These are phyloP conservation scores for Paraphaeosphaeria sporulosa DNA, from an alignment of 2,329 filamentous ascomycete species.

Conservation along the genomic window DNA sequence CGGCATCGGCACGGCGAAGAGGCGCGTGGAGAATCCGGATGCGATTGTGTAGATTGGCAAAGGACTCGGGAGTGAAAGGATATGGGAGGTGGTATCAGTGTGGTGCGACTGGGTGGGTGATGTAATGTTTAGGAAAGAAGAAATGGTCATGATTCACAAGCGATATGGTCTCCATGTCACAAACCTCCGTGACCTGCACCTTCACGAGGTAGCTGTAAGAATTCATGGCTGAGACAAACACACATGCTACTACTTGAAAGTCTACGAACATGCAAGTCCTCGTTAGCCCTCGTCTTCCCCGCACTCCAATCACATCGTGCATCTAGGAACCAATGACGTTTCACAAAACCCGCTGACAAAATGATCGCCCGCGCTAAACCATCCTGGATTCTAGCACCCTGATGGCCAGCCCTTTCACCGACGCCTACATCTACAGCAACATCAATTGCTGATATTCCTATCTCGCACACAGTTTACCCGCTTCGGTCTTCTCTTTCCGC, in stretches of 20 bases:
- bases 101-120: no score
- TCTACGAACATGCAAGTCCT: background rate
- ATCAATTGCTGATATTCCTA: background rate
- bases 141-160: no score
- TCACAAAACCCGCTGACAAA: background rate
- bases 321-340: background rate
- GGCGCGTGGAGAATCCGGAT: slow-evolving; percentile 38
- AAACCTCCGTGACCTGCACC: background rate
- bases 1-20: slow-evolving; percentile 41
- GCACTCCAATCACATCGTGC: background rate
- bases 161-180: no score
- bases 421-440: background rate
- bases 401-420: slow-evolving; percentile 2
- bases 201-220: background rate
- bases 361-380: slow-evolving; percentile 3
- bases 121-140: no score
- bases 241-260: background rate
- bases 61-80: no score
- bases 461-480: background rate
- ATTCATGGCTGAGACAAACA: background rate
- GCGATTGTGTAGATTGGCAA: slow-evolving; percentile 31
- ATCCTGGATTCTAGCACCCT: slow-evolving; percentile 7
- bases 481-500: background rate
- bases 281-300: background rate
- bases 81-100: no score